These are phyloP conservation scores for Gossypium anomalum DNA, from an alignment of 345 rosid species.

Conservation along the genomic window DNA sequence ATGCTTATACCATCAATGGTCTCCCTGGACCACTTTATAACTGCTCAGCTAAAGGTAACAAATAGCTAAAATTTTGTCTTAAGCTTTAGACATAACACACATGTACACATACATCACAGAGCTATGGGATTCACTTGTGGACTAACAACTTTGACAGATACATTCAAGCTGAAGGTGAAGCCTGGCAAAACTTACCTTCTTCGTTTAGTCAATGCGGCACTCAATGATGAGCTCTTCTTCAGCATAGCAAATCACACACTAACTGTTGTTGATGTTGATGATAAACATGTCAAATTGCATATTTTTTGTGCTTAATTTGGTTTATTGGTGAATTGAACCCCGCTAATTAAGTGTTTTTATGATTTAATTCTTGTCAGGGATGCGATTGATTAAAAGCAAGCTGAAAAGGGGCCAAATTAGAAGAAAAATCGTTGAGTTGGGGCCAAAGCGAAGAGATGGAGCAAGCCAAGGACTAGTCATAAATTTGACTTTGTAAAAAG, in stretches of 20 bases:
- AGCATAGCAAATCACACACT: slow-evolving; percentile 48
- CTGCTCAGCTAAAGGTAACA: slow-evolving; percentile 59
- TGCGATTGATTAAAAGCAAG: too few relatives aligned
- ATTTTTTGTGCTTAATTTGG: too few relatives aligned
- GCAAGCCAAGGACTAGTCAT: too few relatives aligned
- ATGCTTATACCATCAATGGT: slow-evolving; percentile 79
- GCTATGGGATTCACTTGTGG: background rate
- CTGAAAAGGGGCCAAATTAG: too few relatives aligned
- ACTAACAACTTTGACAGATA: slow-evolving; percentile 21
- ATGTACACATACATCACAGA: background rate
- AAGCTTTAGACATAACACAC: background rate
- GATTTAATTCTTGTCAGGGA: too few relatives aligned
- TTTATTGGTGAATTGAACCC: too few relatives aligned
- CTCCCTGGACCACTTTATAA: slow-evolving; percentile 82
- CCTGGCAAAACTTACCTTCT: slow-evolving; percentile 46
- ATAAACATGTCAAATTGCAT: too few relatives aligned
- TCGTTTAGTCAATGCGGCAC: slow-evolving; percentile 48
- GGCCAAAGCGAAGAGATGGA: too few relatives aligned
- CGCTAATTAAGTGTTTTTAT: too few relatives aligned
- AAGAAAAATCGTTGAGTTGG: too few relatives aligned
- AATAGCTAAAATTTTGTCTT: background rate
- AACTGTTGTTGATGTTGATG: slow-evolving; percentile 41
- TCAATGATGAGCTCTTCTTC: slow-evolving; percentile 54
- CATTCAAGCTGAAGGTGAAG: slow-evolving; percentile 45
- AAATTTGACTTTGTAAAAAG: too few relatives aligned